Percentiles rank a stretch among this genome's conserved stretches.
phyloP scores from a whole-genome alignment of 192 early-diverging fungal genomes.

The Gaertneriomyces sp. region DNA sequence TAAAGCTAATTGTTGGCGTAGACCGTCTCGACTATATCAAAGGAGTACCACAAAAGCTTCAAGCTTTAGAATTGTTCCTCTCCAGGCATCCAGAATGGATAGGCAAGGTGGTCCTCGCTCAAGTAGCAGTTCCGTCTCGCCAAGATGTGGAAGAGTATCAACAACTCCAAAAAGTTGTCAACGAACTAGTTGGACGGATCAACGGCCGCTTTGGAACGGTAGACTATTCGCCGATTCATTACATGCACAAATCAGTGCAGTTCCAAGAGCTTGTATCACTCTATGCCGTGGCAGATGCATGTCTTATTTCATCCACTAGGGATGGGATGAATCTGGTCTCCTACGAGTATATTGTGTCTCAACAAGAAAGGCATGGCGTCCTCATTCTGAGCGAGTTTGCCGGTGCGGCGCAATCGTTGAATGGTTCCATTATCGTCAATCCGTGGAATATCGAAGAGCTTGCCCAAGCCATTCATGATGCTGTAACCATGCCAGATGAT shows the following conservation, averaged over 20 bases:
- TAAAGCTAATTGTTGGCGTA: slow-evolving; percentile 91
- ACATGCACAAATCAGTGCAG: slow-evolving; percentile 91
- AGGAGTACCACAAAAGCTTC: slow-evolving; percentile 98
- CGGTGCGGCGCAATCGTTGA: slow-evolving; percentile 95
- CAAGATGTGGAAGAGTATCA: slow-evolving; percentile 99
- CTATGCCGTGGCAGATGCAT: slow-evolving; percentile 94
- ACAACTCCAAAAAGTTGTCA: slow-evolving; percentile 86
- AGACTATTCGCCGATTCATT: slow-evolving; percentile 98
- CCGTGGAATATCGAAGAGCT: slow-evolving; percentile 99
- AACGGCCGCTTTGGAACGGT: slow-evolving; percentile 94
- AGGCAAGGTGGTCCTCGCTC: slow-evolving; percentile 85
- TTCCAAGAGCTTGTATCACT: slow-evolving; percentile 95
- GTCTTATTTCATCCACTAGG: slow-evolving; percentile 93
- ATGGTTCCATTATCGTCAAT: slow-evolving; percentile 97
- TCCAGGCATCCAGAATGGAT: slow-evolving; percentile 84
- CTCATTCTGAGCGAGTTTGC: slow-evolving; percentile 97
- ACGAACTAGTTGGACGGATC: slow-evolving; percentile 96
- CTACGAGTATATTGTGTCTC: slow-evolving; percentile 95
- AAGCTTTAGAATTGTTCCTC: slow-evolving; percentile 91
- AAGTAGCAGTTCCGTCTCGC: slow-evolving; percentile 96
- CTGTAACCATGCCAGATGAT: slow-evolving; percentile 87
- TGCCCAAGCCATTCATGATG: slow-evolving; percentile 80
- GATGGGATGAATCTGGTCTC: slow-evolving; percentile 99
- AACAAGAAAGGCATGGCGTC: slow-evolving; percentile 86
- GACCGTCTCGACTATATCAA: slow-evolving; percentile 99